Base-by-base conservation (phyloP, 2,329 filamentous ascomycete genomes). In the Alternaria sp. region DNA sequence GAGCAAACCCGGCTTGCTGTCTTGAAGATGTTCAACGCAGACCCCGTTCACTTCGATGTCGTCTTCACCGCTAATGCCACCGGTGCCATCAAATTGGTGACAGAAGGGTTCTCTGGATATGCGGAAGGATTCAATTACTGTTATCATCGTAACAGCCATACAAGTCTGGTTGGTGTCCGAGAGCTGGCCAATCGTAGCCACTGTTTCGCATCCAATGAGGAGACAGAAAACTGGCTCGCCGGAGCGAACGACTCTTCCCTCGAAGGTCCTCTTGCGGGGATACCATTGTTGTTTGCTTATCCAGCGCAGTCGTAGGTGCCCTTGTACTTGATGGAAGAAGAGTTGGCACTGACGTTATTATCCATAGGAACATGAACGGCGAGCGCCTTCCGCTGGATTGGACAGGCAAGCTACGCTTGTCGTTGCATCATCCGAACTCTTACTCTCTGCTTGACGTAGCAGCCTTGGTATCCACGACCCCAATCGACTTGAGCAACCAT, bases 61-160 rank as follows among this genome's bases (percentile, higher is more conserved):
- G 87, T 97, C 1, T 98, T 97, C 75, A 93, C 96, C n/a, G 89
- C 93, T 21, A 98, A 98, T 79, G 91, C 95, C 15, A 97, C 95
- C 0, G 93, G 93, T 3, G 94, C 89, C 3, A 89, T 96, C 71
- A 98, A 97, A 79, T 82, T 97, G 4, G 91, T 97, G 1, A 85
- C 87, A 36, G 95, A 98, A 59, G 89, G 89, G 4, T 86, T 97
- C 69, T 84, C 91, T 54, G 88, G 89, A 57, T 81, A 84, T 30
- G 84, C 77, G 54, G 54, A 82, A 23, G 93, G 93, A 0, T 97
- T 96, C 72, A 84, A 86, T 74, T 97, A 94, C 79, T 87, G 86
- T 2, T 97, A 97, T 74, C 94, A 97, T 78, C 83, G 88, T 63
- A 91, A 93, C 62, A 88, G 91, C 12, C 95, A 97, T 79, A 97